phyloP scores from a whole-genome alignment of 305 asterid species.

The Solanum hybrid region DNA sequence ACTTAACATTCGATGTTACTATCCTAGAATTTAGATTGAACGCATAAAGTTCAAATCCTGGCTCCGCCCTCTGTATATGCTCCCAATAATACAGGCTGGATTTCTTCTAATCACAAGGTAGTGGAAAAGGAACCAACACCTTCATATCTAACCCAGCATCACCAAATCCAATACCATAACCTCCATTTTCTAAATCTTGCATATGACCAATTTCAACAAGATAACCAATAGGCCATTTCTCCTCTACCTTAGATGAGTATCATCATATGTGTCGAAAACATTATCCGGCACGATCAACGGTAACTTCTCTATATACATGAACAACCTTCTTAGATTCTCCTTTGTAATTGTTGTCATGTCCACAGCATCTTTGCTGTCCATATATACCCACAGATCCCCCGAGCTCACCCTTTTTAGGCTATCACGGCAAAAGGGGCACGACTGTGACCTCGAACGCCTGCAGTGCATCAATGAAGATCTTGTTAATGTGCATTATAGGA shows the following conservation, averaged over 20 bases:
- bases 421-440: conserved; percentile 94
- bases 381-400: conserved; percentile 72
- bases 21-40: background rate
- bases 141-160: background rate
- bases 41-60: background rate
- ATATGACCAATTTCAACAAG: background rate
- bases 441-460: conserved; percentile 83
- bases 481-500: background rate
- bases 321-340: conserved; percentile 85
- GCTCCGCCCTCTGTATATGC: background rate
- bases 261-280: conserved; percentile 50
- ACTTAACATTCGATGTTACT: background rate
- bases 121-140: background rate
- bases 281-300: conserved; percentile 66
- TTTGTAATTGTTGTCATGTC: conserved; percentile 57
- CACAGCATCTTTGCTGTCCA: conserved; percentile 52
- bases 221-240: background rate
- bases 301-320: conserved; percentile 71
- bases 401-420: conserved; percentile 77
- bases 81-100: conserved; percentile 1
- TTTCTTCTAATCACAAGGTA: background rate
- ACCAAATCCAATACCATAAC: background rate
- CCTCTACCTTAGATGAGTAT: conserved; percentile 57
- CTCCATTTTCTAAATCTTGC: background rate
- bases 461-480: background rate